Evolutionary conservation across 1,284 basidiomycete species (phyloP).

Genomic region (Ceratobasidium sp.): DNA sequence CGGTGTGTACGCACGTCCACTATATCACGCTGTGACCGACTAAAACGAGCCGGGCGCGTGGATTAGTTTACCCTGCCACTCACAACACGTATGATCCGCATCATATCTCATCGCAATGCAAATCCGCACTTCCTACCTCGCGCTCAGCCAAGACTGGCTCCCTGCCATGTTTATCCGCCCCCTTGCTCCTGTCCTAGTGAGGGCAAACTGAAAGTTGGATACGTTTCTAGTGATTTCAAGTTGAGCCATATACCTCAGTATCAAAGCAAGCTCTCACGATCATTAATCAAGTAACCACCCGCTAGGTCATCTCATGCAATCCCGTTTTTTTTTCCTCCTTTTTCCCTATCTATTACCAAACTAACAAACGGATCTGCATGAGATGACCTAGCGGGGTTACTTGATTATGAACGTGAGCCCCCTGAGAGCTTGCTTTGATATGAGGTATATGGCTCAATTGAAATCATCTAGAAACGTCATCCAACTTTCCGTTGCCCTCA

Average conservation of each 20-base stretch:
- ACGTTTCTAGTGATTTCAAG: slow-evolving; percentile 66
- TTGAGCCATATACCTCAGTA: slow-evolving; percentile 42
- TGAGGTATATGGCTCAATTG: slow-evolving; percentile 49
- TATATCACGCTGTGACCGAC: slow-evolving; percentile 9
- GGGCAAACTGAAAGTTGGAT: slow-evolving; percentile 60
- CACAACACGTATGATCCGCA: slow-evolving; percentile 57
- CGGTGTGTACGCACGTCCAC: slow-evolving; percentile 47
- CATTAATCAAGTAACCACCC: slow-evolving; percentile 60
- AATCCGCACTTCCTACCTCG: slow-evolving; percentile 60
- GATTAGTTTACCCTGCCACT: slow-evolving; percentile 63
- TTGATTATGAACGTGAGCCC: slow-evolving; percentile 43
- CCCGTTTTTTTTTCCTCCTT: too few relatives aligned
- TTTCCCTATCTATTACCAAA: too few relatives aligned
- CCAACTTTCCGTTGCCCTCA: slow-evolving; percentile 57
- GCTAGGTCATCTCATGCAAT: slow-evolving; percentile 67
- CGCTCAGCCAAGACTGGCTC: slow-evolving; percentile 60
- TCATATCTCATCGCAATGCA: slow-evolving; percentile 65
- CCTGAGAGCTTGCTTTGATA: background rate
- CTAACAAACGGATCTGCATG: slow-evolving; percentile 65
- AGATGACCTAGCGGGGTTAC: slow-evolving; percentile 68
- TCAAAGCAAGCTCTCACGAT: slow-evolving; percentile 7
- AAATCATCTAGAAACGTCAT: slow-evolving; percentile 68
- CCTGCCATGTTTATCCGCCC: slow-evolving; percentile 58
- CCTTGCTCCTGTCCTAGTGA: slow-evolving; percentile 57
- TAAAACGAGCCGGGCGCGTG: slow-evolving; percentile 14